Evolutionary conservation across 441 rosid species (phyloP).

Genomic region (Melastoma candidum): DNA sequence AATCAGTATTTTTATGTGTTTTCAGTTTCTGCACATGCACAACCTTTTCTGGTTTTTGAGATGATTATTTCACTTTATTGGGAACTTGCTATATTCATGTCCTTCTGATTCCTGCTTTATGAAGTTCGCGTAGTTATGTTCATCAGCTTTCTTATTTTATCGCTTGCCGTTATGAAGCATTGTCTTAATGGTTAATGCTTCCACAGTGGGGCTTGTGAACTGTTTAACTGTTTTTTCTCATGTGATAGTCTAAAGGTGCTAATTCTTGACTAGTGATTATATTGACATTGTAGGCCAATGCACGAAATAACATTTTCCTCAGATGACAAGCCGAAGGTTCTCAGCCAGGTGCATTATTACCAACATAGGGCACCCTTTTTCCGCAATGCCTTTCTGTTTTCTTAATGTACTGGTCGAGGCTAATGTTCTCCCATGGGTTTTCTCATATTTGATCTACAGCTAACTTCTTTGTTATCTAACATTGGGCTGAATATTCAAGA

Average conservation of each 20-base stretch:
- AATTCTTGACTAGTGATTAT: slow-evolving; percentile 3
- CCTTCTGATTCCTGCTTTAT: no score
- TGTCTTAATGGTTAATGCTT: no score
- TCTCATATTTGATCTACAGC: slow-evolving; percentile 3
- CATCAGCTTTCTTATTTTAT: no score
- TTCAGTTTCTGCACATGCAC: not conserved
- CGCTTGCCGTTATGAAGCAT: no score
- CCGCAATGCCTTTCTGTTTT: not conserved
- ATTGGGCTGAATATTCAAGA: slow-evolving; percentile 17
- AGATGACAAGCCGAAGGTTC: slow-evolving; percentile 17
- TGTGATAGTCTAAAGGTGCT: not conserved
- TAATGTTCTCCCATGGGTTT: slow-evolving; percentile 2
- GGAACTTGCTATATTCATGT: no score
- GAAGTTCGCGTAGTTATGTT: no score
- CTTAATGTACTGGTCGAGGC: not conserved
- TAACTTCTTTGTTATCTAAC: slow-evolving; percentile 14
- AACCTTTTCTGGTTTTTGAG: not conserved
- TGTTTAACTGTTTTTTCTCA: not conserved
- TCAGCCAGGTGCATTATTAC: slow-evolving; percentile 14
- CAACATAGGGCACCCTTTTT: not conserved
- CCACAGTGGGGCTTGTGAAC: not conserved
- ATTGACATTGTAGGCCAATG: slow-evolving; percentile 13
- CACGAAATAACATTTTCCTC: slow-evolving; percentile 16
- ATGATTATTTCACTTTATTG: no score
- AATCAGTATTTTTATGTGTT: not conserved